These are phyloP conservation scores for Deuterostichococcus epilithicus DNA, from an alignment of 139 green algal species.

Conservation along the genomic window DNA sequence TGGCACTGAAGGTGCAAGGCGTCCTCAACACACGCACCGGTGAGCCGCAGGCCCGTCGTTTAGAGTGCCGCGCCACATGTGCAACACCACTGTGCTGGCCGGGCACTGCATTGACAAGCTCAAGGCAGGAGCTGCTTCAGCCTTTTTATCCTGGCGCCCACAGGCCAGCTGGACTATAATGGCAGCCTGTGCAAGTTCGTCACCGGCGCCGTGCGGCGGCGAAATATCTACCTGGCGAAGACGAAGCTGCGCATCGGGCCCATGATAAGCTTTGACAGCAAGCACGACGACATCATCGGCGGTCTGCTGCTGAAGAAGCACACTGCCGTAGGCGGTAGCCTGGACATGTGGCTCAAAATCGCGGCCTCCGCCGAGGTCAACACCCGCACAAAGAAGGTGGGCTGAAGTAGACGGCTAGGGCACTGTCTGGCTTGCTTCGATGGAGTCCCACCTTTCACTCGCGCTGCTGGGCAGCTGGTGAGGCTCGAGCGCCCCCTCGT, in stretches of 20 bases:
- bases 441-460: neutral
- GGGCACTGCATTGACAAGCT: too few relatives aligned
- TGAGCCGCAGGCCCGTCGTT: neutral
- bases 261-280: neutral
- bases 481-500: neutral
- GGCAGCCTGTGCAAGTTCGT: neutral
- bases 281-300: neutral
- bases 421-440: neutral
- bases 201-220: neutral
- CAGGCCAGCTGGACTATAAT: neutral
- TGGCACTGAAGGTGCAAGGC: slow-evolving; percentile 7
- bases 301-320: slow-evolving; percentile 6
- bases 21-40: slow-evolving; percentile 6
- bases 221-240: neutral
- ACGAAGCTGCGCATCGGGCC: neutral
- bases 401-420: neutral
- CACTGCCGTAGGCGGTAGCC: neutral
- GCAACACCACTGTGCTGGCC: too few relatives aligned
- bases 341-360: neutral
- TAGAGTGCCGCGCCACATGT: too few relatives aligned
- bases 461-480: neutral
- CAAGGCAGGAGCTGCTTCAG: too few relatives aligned
- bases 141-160: too few relatives aligned
- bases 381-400: neutral
- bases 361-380: neutral